phyloP scores from a whole-genome alignment of 805 yeast species.

The Saturnispora sanitii region DNA sequence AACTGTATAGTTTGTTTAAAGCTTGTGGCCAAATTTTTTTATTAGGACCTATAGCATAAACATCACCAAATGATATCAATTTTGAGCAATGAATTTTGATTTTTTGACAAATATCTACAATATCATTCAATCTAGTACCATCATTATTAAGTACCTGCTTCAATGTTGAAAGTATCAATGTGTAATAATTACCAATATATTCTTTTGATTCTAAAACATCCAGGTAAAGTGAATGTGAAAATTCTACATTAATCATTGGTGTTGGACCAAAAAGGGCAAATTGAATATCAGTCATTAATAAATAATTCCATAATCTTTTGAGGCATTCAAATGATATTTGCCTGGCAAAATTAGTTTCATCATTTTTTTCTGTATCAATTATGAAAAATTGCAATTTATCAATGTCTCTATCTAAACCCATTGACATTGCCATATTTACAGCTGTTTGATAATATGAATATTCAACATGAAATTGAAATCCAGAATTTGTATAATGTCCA shows the following conservation, averaged over 20 bases:
- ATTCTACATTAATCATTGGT: conserved; percentile 12
- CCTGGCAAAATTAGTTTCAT: neutral
- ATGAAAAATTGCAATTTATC: conserved; percentile 4
- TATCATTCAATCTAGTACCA: neutral
- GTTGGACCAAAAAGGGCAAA: conserved; percentile 10
- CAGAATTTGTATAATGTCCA: conserved; percentile 11
- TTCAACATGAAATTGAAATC: conserved; percentile 7
- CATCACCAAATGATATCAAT: conserved; percentile 2
- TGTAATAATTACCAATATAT: neutral
- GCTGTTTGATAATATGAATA: conserved; percentile 11
- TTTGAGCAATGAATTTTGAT: neutral
- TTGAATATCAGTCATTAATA: conserved; percentile 10
- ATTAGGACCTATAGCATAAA: neutral
- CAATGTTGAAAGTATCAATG: neutral
- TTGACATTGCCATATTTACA: conserved; percentile 3
- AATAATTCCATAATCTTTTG: conserved; percentile 15
- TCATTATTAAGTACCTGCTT: neutral
- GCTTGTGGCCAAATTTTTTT: conserved; percentile 2
- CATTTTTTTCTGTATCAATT: neutral
- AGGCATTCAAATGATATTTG: conserved; percentile 7
- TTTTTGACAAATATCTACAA: neutral
- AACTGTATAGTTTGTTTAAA: conserved; percentile 1
- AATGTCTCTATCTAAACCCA: conserved; percentile 11
- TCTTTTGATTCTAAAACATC: neutral
- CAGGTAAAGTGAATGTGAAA: conserved; percentile 7